Base-by-base conservation (phyloP, 768 basidiomycete species). In the Mycena pura region DNA sequence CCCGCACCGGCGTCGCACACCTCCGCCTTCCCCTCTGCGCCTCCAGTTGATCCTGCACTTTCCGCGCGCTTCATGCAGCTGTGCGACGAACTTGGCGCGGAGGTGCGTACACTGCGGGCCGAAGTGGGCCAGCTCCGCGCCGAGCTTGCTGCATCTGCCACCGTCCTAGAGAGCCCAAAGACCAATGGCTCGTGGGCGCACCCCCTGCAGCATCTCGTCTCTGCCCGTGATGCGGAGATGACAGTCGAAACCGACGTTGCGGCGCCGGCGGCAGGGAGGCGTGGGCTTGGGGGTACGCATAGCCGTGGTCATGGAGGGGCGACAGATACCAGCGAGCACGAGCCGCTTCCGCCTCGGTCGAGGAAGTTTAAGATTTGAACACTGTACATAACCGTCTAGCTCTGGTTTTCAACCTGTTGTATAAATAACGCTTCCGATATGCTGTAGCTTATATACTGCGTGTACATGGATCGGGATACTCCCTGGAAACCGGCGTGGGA, bases 51-150 rank as follows among this genome's bases (percentile, higher is more conserved):
- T 14, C 32, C 41, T 2, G 32, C 32, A 0, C 15, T 51, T 19
- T 5, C 38, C 25, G 13, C 47, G 31, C 49, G 27, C 34, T 60
- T 60, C 43, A 27, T 52, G 43, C 57, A 51, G 32, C 51, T 49
- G 31, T 59, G 57, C 28, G 58, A 15, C 19, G 13, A 14, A 14
- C 58, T 60, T 5, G 58, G 58, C 4, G 58, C 51, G 5, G 58
- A 60, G 31, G 31, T 60, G 58, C 58, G 50, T 0, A 32, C 58
- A 1, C 50, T 60, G 32, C 58, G 58, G 11, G 22, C 25, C 2
- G 58, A 60, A 43, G 58, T 60, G 14, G 58, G 43, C 10, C n/a
- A 38, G 49, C 44, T 60, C 3, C 58, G 58, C 27, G 8, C 25
- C 19, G 49, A 38, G 28, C 41, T 43, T 31, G 38, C 24, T 9